Evolutionary conservation across 2,329 filamentous ascomycete genomes (phyloP), one percentile per base, ranked within the genome.

Genomic region (Trichoderma afroharzianum): DNA sequence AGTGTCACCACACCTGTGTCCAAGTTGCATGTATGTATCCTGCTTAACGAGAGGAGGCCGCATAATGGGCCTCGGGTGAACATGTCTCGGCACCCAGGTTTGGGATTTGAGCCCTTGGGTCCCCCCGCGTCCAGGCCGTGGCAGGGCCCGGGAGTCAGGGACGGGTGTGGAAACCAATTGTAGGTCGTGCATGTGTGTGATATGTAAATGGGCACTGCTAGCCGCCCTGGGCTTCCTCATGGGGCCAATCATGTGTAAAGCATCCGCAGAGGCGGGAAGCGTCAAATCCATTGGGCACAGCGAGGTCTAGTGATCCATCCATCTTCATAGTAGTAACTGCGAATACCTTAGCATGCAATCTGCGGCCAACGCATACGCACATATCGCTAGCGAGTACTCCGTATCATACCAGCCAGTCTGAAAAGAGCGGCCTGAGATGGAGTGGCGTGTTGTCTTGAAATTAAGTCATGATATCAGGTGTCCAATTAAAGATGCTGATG

Each of bases 71-170:
- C 71, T 72, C 30, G 26, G 39, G 59, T 59, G 63, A 63, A 68
- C 50, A 36, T 64, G 67, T 72, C 63, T 70, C 59, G 66, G 64
- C 59, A 68, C 24, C 59, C 39, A 55, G 66, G 24, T 53, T 71
- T 72, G 71, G 66, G 64, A 70, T 70, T 59, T 58, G 68, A 57
- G 39, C 26, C 58, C 47, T 72, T 70, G 58, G 71, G 47, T 33
- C 66, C 64, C 67, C 58, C 66, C 67, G 71, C 67, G 30, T 70
- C 30, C 32, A 61, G 59, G 26, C 26, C 53, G 26, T 55, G 47
- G 57, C 30, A 63, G 53, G 70, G 63, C 71, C 71, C 71, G 53
- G 71, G 53, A 72, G 71, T 68, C 71, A 72, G 71, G 71, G 59
- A 72, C 71, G 47, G 67, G 47, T 70, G 71, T 72, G 71, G 71